Conservation (phyloP, 257 asterid genomes). For the Eucommia ulmoides region DNA sequence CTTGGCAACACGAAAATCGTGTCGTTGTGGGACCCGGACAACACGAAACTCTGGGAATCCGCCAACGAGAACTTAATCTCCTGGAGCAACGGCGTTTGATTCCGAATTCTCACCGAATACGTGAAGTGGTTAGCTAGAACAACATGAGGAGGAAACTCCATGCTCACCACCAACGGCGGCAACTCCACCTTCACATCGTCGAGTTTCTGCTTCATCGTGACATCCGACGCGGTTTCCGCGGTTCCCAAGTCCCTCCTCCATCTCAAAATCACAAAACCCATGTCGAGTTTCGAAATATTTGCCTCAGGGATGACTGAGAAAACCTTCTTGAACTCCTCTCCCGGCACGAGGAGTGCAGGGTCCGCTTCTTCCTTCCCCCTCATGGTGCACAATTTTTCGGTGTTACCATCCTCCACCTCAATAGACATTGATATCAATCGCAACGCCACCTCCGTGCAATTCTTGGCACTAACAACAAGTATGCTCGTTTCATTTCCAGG, state of each 20-base stretch:
- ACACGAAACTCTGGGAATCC: constrained; percentile 75
- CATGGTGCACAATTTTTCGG: constrained; percentile 19
- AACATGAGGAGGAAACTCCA: constrained; percentile 77
- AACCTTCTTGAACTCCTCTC: constrained; percentile 87
- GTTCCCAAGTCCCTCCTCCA: constrained; percentile 60
- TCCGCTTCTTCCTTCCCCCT: constrained; percentile 43
- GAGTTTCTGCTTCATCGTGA: constrained; percentile 47
- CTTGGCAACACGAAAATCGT: constrained; percentile 60
- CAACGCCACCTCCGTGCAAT: constrained; percentile 81
- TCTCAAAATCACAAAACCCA: constrained; percentile 56
- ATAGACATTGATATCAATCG: constrained; percentile 57
- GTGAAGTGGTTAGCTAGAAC: constrained; percentile 62
- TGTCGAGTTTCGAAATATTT: constrained; percentile 25
- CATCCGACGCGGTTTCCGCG: constrained; percentile 24
- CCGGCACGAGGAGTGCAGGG: constrained; percentile 54
- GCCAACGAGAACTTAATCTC: constrained; percentile 80
- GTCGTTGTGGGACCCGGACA: constrained; percentile 78
- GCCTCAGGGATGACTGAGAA: constrained; percentile 55
- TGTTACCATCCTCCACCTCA: constrained; percentile 37
- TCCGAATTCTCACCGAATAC: constrained; percentile 41
- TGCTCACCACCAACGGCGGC: constrained; percentile 57
- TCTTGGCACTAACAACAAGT: constrained; percentile 62
- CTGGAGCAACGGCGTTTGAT: constrained; percentile 63
- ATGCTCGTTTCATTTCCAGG: constrained; percentile 62
- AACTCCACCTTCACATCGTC: constrained; percentile 68